Evolutionary conservation across 2,329 filamentous ascomycete genomes (phyloP).

Genomic region (Neofusicoccum umdonicola): DNA sequence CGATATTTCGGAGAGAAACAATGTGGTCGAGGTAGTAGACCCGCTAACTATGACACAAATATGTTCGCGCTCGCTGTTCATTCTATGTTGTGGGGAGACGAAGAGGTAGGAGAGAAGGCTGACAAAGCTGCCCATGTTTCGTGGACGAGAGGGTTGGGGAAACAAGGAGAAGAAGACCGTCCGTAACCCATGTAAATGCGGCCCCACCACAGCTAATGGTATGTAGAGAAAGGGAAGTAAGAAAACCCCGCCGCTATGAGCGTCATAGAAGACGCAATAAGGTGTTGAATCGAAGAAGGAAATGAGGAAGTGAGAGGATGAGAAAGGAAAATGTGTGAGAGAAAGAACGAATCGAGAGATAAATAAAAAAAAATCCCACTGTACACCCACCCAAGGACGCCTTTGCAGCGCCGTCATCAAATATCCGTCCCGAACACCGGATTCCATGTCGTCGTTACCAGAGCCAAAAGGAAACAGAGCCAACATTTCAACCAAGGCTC

Average conservation of each 20-base stretch:
- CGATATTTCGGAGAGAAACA: not conserved
- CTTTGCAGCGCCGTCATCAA: not conserved
- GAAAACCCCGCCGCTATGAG: constrained; percentile 10
- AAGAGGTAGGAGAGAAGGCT: not conserved
- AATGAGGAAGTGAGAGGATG: not conserved
- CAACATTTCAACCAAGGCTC: not conserved
- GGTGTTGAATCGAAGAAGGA: not conserved
- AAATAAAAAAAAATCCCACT: not conserved
- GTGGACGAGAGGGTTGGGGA: not conserved
- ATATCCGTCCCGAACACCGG: not conserved
- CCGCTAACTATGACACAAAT: not conserved
- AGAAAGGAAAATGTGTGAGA: not conserved
- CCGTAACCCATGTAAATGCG: constrained; percentile 4
- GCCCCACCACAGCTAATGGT: constrained; percentile 4
- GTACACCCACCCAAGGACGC: not conserved
- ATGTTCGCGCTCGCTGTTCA: not conserved
- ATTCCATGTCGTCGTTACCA: not conserved
- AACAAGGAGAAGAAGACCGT: not conserved
- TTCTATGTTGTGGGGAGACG: not conserved
- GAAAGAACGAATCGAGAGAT: not conserved
- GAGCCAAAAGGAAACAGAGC: not conserved
- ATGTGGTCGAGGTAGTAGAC: not conserved
- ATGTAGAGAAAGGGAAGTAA: not conserved
- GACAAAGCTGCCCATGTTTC: not conserved
- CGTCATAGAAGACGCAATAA: not conserved